Conservation (phyloP, 1,139 yeast species). For the Kurtzmaniella quercitrusa region DNA sequence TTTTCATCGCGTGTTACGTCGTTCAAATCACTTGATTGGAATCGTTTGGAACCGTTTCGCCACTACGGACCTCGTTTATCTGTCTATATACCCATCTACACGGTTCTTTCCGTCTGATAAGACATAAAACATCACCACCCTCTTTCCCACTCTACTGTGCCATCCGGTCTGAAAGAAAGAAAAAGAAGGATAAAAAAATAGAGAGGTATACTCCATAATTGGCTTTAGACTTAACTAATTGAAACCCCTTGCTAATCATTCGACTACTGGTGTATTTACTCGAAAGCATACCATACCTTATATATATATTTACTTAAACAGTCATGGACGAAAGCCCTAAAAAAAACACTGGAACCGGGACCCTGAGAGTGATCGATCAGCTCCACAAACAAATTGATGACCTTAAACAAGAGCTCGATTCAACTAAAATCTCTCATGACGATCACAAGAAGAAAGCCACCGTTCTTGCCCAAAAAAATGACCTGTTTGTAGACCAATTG, state of each 20-base stretch:
- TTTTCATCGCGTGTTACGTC: background rate
- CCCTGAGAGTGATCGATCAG: slow-evolving; percentile 55
- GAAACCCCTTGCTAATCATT: too few species aligned
- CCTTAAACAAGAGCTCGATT: slow-evolving; percentile 50
- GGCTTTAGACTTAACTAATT: too few species aligned
- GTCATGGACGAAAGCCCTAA: slow-evolving; percentile 10
- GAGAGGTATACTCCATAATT: too few species aligned
- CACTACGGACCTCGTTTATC: too few species aligned
- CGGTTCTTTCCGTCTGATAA: too few species aligned
- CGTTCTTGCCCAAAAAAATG: slow-evolving; percentile 47
- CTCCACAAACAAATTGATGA: slow-evolving; percentile 50
- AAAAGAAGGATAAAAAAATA: too few species aligned
- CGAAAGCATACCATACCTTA: background rate
- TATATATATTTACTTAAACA: too few species aligned
- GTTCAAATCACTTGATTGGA: background rate
- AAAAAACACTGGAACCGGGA: slow-evolving; percentile 21
- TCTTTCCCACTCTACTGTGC: background rate
- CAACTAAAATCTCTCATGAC: slow-evolving; percentile 32
- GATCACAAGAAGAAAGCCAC: slow-evolving; percentile 47
- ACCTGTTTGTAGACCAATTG: slow-evolving; percentile 59
- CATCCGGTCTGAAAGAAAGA: too few species aligned
- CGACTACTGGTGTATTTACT: too few species aligned
- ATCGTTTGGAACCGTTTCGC: too few species aligned
- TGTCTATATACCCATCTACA: too few species aligned
- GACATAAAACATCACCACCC: background rate